Base-by-base conservation (phyloP, 768 basidiomycete species). In the Podaxis carcinomalis region DNA sequence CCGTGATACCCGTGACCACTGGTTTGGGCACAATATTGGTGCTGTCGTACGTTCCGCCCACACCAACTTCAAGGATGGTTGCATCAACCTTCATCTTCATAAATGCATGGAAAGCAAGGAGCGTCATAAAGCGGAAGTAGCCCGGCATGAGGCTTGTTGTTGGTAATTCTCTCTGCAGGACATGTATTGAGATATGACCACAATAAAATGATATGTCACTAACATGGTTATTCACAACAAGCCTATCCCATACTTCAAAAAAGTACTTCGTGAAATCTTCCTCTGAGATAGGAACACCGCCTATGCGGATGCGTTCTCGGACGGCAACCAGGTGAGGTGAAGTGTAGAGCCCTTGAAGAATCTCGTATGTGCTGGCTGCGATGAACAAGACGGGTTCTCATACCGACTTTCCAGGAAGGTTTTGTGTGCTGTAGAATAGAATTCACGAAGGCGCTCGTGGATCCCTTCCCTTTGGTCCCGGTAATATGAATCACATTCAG, bases 401-500 rank as follows among this genome's bases (percentile, higher is more conserved):
- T 69, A 92, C 94, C 96, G 64, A 92, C 83, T 78, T 87, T 95
- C 79, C 88, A 92, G 1, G 80, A 75, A 5, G 95, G 89, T 65
- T 75, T 82, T n/a, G 81, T 74, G 62, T 83, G 80, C n/a, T 92
- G 84, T 53, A 98, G 77, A 56, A 98, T 87, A 9, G 90, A 92
- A 67, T 94, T 90, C 3, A 85, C 83, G 68, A 98, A 98, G 6
- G 97, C 96, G 65, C 92, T 93, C 1, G 97, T 95, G 2, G 96
- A 98, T 5, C 96, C 96, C 72, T 99, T 99, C 36, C 96, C 96
- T 75, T 99, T 99, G 3, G 97, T 98, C 3, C 96, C 96, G 7
- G 96, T 95, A 65, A 99, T 87, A 77, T 99, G 96, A 51, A 98
- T 84, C 60, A 96, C 93, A 72, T 98, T 96, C 57, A 99, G 78